Evolutionary conservation across 2,329 filamentous ascomycete genomes (phyloP), one percentile per base, ranked within the genome.

Genomic region (Cadophora gregata): DNA sequence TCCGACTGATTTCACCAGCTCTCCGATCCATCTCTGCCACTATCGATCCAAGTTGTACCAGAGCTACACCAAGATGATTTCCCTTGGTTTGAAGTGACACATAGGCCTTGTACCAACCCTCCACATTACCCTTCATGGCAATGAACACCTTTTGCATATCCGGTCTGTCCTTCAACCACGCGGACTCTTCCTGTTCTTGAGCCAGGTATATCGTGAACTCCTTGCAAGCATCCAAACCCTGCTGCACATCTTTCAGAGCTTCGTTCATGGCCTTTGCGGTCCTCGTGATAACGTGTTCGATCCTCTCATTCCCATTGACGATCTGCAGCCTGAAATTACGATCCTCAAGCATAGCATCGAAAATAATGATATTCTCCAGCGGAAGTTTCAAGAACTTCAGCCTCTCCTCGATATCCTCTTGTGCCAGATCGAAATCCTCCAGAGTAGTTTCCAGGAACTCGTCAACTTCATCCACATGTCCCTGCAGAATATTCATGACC

Each of bases 391-490:
- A 82, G 76, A 91, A 91, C 67, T 91, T 89, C 68, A 96, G 89
- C 27, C 95, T 88, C 69, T 93, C 91, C 64, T 87, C 86, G 70
- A 98, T 88, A 77, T 98, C 96, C 67, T 88, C 83, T 53, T 89
- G 86, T 4, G 93, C 93, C 62, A 93, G 82, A 55, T 91, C 86
- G 61, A 97, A 88, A 77, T 97, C 95, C 73, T 97, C 93, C 51
- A 93, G 87, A 0, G 93, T 91, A 21, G 91, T 88, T 78, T 97
- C 93, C 38, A 98, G 82, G 75, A 97, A 97, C 74, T 91, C 90
- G 78, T 98, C 96, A 33, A 98, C 88, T 78, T 98, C 95, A 75
- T 97, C 92, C 68, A 98, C 96, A 78, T 98, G 95, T 16, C 88
- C 89, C 76, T 97, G 93, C 64, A 98, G 83, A 62, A 98, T 98